phyloP scores from a whole-genome alignment of 805 yeast genomes.

The Starmerella riodocensis region DNA sequence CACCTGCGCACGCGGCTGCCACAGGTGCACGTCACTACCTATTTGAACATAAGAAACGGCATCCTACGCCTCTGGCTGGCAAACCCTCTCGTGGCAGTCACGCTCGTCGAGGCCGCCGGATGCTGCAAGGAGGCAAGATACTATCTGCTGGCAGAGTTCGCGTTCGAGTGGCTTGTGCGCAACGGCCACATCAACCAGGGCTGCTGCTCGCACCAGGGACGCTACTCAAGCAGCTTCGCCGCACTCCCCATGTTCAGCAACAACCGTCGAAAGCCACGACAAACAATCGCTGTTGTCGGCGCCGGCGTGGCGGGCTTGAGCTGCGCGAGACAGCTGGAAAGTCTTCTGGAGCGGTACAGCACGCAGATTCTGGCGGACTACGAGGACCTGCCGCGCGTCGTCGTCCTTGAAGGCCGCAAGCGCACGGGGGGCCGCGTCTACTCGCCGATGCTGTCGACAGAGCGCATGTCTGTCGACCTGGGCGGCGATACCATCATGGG shows the following conservation, averaged over 20 bases:
- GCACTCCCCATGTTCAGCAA: slow-evolving; percentile 15
- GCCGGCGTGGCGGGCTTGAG: slow-evolving; percentile 97
- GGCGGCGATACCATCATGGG: slow-evolving; percentile 33
- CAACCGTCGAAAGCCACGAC: slow-evolving; percentile 25
- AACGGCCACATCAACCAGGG: slow-evolving; percentile 34
- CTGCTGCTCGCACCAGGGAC: slow-evolving; percentile 20
- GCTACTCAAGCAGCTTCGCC: slow-evolving; percentile 3
- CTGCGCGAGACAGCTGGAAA: slow-evolving; percentile 86
- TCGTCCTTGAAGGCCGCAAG: slow-evolving; percentile 30
- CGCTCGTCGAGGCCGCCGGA: slow-evolving; percentile 33
- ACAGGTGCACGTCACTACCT: slow-evolving; percentile 31
- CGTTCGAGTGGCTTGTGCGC: slow-evolving; percentile 32
- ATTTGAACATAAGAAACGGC: slow-evolving; percentile 32
- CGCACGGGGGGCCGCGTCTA: slow-evolving; percentile 34
- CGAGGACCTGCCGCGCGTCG: slow-evolving; percentile 31
- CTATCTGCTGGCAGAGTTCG: slow-evolving; percentile 32
- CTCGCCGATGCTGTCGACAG: slow-evolving; percentile 22
- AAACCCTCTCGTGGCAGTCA: slow-evolving; percentile 32
- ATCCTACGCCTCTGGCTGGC: slow-evolving; percentile 32
- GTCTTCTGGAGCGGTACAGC: slow-evolving; percentile 34
- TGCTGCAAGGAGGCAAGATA: slow-evolving; percentile 30
- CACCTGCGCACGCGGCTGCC: slow-evolving; percentile 27
- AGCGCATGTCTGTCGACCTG: slow-evolving; percentile 27
- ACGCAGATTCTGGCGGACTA: slow-evolving; percentile 24
- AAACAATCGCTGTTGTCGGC: slow-evolving; percentile 63